Conservation (phyloP, 768 basidiomycete genomes). For the Lactarius vividus region DNA sequence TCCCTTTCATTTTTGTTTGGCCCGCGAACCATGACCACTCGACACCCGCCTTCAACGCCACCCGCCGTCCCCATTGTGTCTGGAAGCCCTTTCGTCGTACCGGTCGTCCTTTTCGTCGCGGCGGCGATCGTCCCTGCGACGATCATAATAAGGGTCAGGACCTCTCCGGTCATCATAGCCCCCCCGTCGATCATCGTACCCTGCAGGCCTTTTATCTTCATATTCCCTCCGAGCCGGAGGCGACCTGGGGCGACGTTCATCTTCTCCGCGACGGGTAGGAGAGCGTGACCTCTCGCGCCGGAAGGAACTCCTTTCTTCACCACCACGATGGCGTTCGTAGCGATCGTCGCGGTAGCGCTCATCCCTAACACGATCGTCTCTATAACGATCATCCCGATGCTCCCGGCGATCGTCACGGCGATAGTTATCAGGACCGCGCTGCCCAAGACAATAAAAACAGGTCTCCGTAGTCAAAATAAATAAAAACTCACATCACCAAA, state of each 20-base stretch:
- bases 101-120: slow-evolving; percentile 84
- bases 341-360: slow-evolving; percentile 47
- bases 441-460: slow-evolving; percentile 7
- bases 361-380: slow-evolving; percentile 52
- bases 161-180: slow-evolving; percentile 78
- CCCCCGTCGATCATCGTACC: slow-evolving; percentile 89
- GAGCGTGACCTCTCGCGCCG: slow-evolving; percentile 85
- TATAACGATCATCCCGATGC: slow-evolving; percentile 38
- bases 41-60: slow-evolving; percentile 58
- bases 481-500: slow-evolving; percentile 54
- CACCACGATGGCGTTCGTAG: slow-evolving; percentile 41
- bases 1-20: slow-evolving; percentile 26
- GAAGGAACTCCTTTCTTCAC: slow-evolving; percentile 47
- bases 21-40: slow-evolving; percentile 25
- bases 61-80: slow-evolving; percentile 76
- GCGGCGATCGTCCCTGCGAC: slow-evolving; percentile 81
- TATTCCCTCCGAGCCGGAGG: slow-evolving; percentile 75
- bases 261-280: slow-evolving; percentile 64
- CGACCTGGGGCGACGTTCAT: slow-evolving; percentile 83
- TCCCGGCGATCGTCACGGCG: slow-evolving; percentile 72
- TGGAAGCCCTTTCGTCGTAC: slow-evolving; percentile 67
- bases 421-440: slow-evolving; percentile 77
- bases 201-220: slow-evolving; percentile 86
- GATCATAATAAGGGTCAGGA: slow-evolving; percentile 85
- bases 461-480: slow-evolving; percentile 18